Evolutionary conservation across 2,329 filamentous ascomycete species (phyloP).

Genomic region (Hirsutella minnesotensis): DNA sequence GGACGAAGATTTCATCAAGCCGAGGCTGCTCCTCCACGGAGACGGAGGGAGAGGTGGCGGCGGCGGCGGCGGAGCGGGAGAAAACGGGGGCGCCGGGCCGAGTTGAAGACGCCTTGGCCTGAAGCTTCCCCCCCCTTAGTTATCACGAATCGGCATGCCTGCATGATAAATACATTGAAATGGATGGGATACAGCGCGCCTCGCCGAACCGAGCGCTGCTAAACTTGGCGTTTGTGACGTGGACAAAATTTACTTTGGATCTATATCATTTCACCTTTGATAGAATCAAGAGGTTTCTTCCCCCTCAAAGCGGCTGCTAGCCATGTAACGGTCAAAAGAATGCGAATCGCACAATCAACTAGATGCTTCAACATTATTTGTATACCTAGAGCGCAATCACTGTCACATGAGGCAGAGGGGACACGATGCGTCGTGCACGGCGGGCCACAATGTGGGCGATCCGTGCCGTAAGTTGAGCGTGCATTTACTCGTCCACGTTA

Average conservation of each 20-base stretch:
- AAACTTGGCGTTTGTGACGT: not conserved
- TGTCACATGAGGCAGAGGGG: too few relatives aligned
- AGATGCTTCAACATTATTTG: too few relatives aligned
- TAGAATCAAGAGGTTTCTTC: too few relatives aligned
- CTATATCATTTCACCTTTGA: too few relatives aligned
- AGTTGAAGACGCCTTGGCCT: not conserved
- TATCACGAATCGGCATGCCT: not conserved
- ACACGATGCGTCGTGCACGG: too few relatives aligned
- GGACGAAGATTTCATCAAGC: constrained; percentile 95
- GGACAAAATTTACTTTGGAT: too few relatives aligned
- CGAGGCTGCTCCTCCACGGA: constrained; percentile 73
- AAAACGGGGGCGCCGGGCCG: constrained; percentile 9
- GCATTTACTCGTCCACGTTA: not conserved
- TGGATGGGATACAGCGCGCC: not conserved
- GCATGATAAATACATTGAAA: not conserved
- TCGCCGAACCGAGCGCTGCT: not conserved
- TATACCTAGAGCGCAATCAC: too few relatives aligned
- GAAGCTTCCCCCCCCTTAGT: not conserved
- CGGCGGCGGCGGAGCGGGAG: constrained; percentile 13
- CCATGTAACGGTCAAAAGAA: too few relatives aligned
- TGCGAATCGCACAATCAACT: too few relatives aligned
- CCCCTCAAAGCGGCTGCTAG: too few relatives aligned
- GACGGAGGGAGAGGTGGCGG: constrained; percentile 20
- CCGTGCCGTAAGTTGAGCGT: not conserved
- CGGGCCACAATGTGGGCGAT: not conserved